phyloP scores from a whole-genome alignment of 495 filamentous ascomycete genomes.

The Amniculicola lignicola region DNA sequence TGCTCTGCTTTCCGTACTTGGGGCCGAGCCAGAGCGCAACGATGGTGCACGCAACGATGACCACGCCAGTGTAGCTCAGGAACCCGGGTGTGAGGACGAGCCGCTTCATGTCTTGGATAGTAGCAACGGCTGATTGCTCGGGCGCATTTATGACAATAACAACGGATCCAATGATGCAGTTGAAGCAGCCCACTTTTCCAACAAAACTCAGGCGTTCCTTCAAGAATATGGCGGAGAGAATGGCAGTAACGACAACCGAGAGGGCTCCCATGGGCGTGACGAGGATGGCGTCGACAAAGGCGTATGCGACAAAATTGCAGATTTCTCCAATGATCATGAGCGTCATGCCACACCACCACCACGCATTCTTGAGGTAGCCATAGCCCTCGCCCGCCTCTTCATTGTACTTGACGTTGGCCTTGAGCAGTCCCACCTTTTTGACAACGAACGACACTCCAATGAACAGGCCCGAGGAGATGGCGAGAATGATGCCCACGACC shows the following conservation, averaged over 20 bases:
- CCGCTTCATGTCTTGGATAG: conserved; percentile 89
- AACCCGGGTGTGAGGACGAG: conserved; percentile 89
- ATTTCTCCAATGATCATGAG: conserved; percentile 96
- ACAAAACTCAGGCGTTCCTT: conserved; percentile 95
- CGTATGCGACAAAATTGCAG: conserved; percentile 97
- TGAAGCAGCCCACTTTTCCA: conserved; percentile 92
- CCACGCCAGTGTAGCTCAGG: conserved; percentile 75
- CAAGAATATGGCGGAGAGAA: conserved; percentile 91
- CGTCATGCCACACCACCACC: conserved; percentile 95
- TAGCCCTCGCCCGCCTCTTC: conserved; percentile 96
- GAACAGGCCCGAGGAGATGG: conserved; percentile 84
- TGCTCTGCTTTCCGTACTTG: conserved; percentile 90
- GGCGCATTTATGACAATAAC: conserved; percentile 95
- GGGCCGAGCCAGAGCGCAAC: conserved; percentile 82
- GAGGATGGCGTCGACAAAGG: conserved; percentile 94
- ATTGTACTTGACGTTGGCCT: conserved; percentile 93
- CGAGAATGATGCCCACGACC: conserved; percentile 79
- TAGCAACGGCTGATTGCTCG: conserved; percentile 72
- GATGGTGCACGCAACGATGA: conserved; percentile 69
- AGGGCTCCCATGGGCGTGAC: conserved; percentile 95
- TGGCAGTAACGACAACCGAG: conserved; percentile 88
- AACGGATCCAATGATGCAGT: conserved; percentile 89
- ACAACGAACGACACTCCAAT: conserved; percentile 95
- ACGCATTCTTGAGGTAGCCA: conserved; percentile 93
- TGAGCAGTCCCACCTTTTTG: conserved; percentile 88